Evolutionary conservation across 306 rosid species (phyloP), one percentile per base, ranked within the genome.

Genomic region (Luffa aegyptiaca): DNA sequence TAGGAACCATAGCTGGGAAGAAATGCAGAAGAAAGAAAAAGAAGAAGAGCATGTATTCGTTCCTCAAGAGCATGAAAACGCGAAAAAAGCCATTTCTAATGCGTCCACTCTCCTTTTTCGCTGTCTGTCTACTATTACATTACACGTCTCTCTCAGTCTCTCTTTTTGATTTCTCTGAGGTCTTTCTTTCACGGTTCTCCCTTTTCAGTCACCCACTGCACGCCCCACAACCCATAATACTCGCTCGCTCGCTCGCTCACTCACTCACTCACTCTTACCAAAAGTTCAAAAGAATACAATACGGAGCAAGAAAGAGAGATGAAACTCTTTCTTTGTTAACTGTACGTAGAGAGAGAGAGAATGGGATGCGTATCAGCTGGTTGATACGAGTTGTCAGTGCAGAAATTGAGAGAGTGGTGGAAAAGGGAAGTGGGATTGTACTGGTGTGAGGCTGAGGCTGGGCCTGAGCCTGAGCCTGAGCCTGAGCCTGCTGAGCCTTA

Each of bases 311-410:
- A 79, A 39, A 80, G 12, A 21, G 74, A 61, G 61, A 75, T n/a
- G 31, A 0, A 49, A 17, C 21, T 16, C 13, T 35, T 64, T n/a
- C 7, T 69, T 42, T 44, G 31, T 26, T 26, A 26, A 26, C 31
- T 26, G 76, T 44, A 62, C 14, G 11, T 39, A 8, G 80, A 42
- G 18, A 55, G 56, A 80, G 78, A 82, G 65, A 84, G 59, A 63
- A 56, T 26, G n/a, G 62, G 77, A 14, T 52, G 74, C 18, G 80
- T 48, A 81, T 83, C 77, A 79, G 79, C 74, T 62, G 72, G 81
- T 73, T 57, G 86, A 82, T 82, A 59, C 81, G 86, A 77, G 76
- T 77, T 86, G 88, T 85, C 89, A 87, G 88, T 68, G 85, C 83
- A 87, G 86, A 80, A 79, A 52, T 75, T 78, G 86, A 83, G 83